Evolutionary conservation across 345 rosid genomes (phyloP), one percentile per base, ranked within the genome.

Genomic region (Sapria himalayana): DNA sequence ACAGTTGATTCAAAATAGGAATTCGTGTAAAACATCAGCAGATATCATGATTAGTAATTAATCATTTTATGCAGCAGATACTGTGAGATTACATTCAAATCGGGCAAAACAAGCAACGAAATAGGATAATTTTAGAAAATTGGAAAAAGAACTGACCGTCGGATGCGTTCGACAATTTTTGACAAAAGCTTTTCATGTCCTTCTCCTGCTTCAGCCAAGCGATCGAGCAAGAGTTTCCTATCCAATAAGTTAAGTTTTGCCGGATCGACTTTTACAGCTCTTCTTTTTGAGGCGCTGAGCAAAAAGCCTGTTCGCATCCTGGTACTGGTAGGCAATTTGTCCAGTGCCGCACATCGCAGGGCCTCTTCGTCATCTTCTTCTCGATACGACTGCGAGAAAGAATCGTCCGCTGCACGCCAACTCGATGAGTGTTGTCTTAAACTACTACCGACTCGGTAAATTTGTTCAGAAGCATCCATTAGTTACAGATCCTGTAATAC

Each of bases 351-450:
- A 74, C 78, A 72, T 45, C 41, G 51, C 5, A 72, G 51, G 9
- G 70, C 75, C 23, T 68, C 75, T 29, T 72, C 79, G 3, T 76
- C 93, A 34, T 80, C 70, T 47, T 68, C 92, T 3, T 69, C 74
- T 32, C 76, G 24, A 1, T 70, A 61, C 3, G 93, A 77, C 25
- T 43, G 55, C 7, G 89, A 77, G 45, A 77, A 74, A 2, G 45
- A 64, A 9, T 71, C 78, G 7, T 12, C 23, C 7, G 59, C 51
- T 15, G 33, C 55, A 50, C 68, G 64, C 66, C 59, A 70, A 23
- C 54, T 20, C 0, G 63, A 53, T 18, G 50, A 22, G 19, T 48
- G 48, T 11, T 46, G 52, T 42, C 66, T 33, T 23, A 67, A 32
- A 54, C 67, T 67, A 27, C 31, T 51, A 27, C 65, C 55, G 8